phyloP scores from a whole-genome alignment of 257 asterid species.

The Salvia miltiorrhiza region DNA sequence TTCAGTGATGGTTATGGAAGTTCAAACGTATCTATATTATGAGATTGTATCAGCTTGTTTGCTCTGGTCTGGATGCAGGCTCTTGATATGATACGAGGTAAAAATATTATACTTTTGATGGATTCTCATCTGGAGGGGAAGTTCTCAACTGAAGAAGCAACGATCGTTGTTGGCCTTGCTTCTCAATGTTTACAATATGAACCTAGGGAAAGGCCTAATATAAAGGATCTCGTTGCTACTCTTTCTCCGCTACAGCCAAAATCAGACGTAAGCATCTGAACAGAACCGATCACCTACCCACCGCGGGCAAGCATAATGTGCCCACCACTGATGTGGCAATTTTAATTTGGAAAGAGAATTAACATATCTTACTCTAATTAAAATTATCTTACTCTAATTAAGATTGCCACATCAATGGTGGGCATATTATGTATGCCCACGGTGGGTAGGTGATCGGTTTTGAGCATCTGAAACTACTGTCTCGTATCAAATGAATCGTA shows the following conservation, averaged over 20 bases:
- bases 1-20: background rate
- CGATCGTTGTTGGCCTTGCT: slow-evolving; percentile 76
- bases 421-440: too few relatives aligned
- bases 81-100: slow-evolving; percentile 87
- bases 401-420: too few relatives aligned
- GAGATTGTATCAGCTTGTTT: background rate
- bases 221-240: slow-evolving; percentile 61
- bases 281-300: too few relatives aligned
- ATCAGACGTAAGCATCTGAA: slow-evolving; percentile 54
- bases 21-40: background rate
- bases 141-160: slow-evolving; percentile 83
- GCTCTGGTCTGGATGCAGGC: slow-evolving; percentile 46
- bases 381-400: too few relatives aligned
- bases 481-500: background rate
- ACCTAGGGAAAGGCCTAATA: slow-evolving; percentile 82
- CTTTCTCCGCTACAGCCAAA: slow-evolving; percentile 75
- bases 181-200: slow-evolving; percentile 83
- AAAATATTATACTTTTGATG: slow-evolving; percentile 74
- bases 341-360: too few relatives aligned
- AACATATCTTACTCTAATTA: too few relatives aligned
- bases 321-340: too few relatives aligned
- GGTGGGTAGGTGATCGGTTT: too few relatives aligned
- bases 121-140: slow-evolving; percentile 94
- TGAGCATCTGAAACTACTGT: slow-evolving; percentile 20
- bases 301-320: too few relatives aligned